Percentiles rank a stretch among this genome's conserved stretches.
Conservation (phyloP, 768 basidiomycete species). For the Thelephora ganbajun region DNA sequence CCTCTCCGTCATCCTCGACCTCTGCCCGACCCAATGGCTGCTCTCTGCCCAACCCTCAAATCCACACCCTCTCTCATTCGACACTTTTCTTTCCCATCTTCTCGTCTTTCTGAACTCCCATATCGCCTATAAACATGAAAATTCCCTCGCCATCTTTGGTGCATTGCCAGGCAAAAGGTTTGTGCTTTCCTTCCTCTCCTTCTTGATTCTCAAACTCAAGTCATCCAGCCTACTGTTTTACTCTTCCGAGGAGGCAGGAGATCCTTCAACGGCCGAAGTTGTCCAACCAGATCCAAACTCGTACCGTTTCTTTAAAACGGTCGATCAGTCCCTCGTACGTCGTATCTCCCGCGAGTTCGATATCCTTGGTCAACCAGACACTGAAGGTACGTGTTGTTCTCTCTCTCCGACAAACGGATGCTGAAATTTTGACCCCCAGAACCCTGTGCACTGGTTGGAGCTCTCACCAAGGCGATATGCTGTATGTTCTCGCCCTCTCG, state of each 20-base stretch:
- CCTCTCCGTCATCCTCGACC: slow-evolving; percentile 74
- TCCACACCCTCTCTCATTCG: slow-evolving; percentile 43
- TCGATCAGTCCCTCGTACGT: slow-evolving; percentile 52
- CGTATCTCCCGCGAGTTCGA: slow-evolving; percentile 53
- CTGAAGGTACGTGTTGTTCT: slow-evolving; percentile 30
- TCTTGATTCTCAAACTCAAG: neutral
- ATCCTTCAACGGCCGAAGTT: slow-evolving; percentile 24
- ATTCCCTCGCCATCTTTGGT: slow-evolving; percentile 77
- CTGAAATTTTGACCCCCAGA: slow-evolving; percentile 19
- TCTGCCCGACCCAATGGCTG: slow-evolving; percentile 82
- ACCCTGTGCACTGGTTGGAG: slow-evolving; percentile 70
- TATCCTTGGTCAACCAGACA: slow-evolving; percentile 29
- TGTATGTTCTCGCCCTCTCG: slow-evolving; percentile 28
- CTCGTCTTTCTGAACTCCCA: slow-evolving; percentile 90
- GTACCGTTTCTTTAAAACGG: slow-evolving; percentile 15
- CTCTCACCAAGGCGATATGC: slow-evolving; percentile 85
- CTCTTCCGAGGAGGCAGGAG: slow-evolving; percentile 26
- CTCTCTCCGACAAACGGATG: slow-evolving; percentile 4
- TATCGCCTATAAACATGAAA: slow-evolving; percentile 82
- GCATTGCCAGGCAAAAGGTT: slow-evolving; percentile 79
- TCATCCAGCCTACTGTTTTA: slow-evolving; percentile 57
- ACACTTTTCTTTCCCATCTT: slow-evolving; percentile 68
- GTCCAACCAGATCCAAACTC: slow-evolving; percentile 21
- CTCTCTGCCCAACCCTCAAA: slow-evolving; percentile 39
- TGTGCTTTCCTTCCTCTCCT: neutral